phyloP scores from a whole-genome alignment of 768 basidiomycete species.

The Trametes sanguinea region DNA sequence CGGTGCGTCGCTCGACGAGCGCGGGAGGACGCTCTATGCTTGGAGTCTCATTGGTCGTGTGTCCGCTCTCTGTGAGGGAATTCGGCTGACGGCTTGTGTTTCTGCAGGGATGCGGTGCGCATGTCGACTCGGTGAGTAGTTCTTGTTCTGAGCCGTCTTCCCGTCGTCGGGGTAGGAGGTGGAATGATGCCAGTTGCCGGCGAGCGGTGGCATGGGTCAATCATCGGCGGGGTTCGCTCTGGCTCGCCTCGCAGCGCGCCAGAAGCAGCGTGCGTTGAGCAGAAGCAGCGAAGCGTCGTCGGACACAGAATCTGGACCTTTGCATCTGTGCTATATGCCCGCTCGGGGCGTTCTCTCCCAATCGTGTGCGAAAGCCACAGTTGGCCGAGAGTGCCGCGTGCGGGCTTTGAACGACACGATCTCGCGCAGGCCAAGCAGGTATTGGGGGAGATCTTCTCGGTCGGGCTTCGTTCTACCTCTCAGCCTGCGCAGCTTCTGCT shows the following conservation, averaged over 20 bases:
- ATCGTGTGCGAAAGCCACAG: neutral
- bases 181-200: neutral
- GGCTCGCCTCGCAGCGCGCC: neutral
- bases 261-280: constrained; percentile 11
- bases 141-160: neutral
- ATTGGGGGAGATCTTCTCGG: constrained; percentile 4
- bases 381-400: neutral
- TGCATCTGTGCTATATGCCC: neutral
- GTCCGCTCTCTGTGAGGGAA: no score
- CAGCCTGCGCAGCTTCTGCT: neutral
- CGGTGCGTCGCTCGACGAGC: no score
- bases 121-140: constrained; percentile 60
- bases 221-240: neutral
- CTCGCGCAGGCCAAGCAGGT: neutral
- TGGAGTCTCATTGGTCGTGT: neutral
- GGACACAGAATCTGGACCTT: neutral
- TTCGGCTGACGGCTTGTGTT: constrained; percentile 24
- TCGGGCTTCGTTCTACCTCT: neutral
- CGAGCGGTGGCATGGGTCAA: no score
- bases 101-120: constrained; percentile 69
- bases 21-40: neutral
- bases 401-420: constrained; percentile 6
- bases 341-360: no score
- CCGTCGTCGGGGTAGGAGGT: neutral
- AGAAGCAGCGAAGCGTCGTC: constrained; percentile 1